Evolutionary conservation across 2,329 filamentous ascomycete species (phyloP).

Genomic region (Cucurbitaria berberidis): DNA sequence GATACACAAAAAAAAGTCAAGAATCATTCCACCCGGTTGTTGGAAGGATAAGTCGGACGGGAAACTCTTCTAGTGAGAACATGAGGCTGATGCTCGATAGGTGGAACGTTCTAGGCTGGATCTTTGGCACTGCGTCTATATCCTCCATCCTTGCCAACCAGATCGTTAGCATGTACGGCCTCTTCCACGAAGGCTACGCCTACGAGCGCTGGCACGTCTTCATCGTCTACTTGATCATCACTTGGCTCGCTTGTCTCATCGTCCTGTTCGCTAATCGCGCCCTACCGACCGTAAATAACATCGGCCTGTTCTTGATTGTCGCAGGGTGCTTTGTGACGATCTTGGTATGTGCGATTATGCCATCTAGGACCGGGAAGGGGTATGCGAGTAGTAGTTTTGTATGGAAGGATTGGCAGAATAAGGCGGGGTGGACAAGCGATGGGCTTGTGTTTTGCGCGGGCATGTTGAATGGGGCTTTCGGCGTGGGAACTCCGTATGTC

Average conservation of each 20-base stretch:
- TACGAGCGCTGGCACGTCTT: constrained; percentile 60
- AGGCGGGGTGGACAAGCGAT: constrained; percentile 55
- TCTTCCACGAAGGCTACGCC: constrained; percentile 55
- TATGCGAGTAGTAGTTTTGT: constrained; percentile 52
- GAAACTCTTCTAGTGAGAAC: neutral
- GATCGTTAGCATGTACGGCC: constrained; percentile 56
- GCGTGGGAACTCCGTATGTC: constrained; percentile 64
- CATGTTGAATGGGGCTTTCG: constrained; percentile 73
- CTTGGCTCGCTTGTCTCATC: constrained; percentile 54
- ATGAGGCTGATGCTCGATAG: constrained; percentile 24
- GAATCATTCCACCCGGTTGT: neutral
- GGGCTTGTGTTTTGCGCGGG: constrained; percentile 70
- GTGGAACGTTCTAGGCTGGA: constrained; percentile 61
- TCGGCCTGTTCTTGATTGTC: constrained; percentile 61
- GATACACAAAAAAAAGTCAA: neutral
- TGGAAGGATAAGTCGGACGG: neutral
- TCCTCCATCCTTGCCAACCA: constrained; percentile 55
- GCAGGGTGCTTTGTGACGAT: constrained; percentile 62
- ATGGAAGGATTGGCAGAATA: constrained; percentile 56
- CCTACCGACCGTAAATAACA: constrained; percentile 60
- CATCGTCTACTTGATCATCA: constrained; percentile 55
- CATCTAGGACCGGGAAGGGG: constrained; percentile 51
- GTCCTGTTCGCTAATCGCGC: constrained; percentile 63
- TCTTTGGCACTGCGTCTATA: constrained; percentile 54
- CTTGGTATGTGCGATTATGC: constrained; percentile 63